Percentiles rank a stretch among this genome's conserved stretches.
These are phyloP conservation scores for Retiboletus flavoniger DNA, from an alignment of 1,284 basidiomycete genomes.

Conservation along the genomic window DNA sequence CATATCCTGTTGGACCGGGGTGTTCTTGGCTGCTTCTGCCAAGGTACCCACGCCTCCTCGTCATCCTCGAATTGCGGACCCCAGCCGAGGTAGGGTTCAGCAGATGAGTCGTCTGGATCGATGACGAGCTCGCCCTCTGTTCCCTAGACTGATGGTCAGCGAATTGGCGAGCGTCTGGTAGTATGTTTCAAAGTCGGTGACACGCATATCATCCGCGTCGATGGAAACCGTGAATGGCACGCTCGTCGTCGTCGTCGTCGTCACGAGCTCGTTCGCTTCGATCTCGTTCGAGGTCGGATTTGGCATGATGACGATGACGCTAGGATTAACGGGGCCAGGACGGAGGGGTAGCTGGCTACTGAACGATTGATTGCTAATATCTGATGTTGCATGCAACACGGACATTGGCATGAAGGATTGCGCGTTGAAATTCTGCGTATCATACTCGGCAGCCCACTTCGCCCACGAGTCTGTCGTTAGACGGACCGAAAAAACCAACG, in stretches of 20 bases:
- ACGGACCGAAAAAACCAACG: neutral
- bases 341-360: neutral
- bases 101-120: conserved; percentile 5
- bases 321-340: no score
- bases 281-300: conserved; percentile 7
- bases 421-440: neutral
- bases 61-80: conserved; percentile 11
- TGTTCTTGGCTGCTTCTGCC: neutral
- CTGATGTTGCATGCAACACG: neutral
- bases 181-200: conserved; percentile 8
- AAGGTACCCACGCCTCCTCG: conserved; percentile 22
- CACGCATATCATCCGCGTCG: neutral
- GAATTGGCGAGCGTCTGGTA: conserved; percentile 10
- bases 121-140: neutral
- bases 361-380: neutral
- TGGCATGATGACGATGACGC: conserved; percentile 3
- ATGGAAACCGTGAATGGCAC: conserved; percentile 1
- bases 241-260: conserved; percentile 11
- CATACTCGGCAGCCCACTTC: conserved; percentile 11
- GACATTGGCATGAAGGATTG: no score
- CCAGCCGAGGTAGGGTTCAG: neutral
- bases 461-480: neutral
- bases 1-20: neutral
- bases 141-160: neutral
- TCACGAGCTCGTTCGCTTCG: conserved; percentile 1